phyloP scores from a whole-genome alignment of 352 stramenopile species.

The Globisporangium yorkense region DNA sequence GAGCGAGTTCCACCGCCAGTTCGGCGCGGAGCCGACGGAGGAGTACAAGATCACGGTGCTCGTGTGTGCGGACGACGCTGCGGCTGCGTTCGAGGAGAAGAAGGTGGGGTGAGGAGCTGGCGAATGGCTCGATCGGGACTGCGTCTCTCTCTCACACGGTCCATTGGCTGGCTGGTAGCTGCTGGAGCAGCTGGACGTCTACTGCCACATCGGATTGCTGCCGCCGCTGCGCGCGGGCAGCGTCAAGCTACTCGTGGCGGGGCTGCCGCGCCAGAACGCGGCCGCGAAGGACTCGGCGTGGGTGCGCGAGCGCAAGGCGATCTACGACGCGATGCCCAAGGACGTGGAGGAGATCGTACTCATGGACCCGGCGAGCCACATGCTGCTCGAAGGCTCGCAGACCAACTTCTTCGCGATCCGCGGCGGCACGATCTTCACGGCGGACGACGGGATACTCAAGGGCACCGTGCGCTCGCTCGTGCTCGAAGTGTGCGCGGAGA shows the following conservation, averaged over 20 bases:
- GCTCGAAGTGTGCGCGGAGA: constrained; percentile 52
- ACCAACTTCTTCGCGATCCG: constrained; percentile 81
- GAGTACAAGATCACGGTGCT: constrained; percentile 86
- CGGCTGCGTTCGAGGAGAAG: not conserved
- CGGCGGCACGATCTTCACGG: constrained; percentile 49
- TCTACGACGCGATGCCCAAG: constrained; percentile 60
- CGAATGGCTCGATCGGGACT: too few relatives aligned
- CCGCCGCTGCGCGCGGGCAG: constrained; percentile 43
- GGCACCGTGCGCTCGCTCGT: constrained; percentile 71
- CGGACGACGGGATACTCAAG: constrained; percentile 67
- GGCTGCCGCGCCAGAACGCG: constrained; percentile 67
- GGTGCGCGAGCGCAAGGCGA: constrained; percentile 65
- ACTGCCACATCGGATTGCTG: constrained; percentile 73
- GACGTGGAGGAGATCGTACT: constrained; percentile 81
- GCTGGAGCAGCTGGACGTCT: constrained; percentile 40
- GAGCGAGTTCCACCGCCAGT: constrained; percentile 43
- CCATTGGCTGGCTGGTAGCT: not conserved
- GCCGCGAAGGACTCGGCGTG: constrained; percentile 67
- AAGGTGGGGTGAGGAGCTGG: not conserved
- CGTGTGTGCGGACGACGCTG: constrained; percentile 35
- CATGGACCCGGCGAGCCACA: constrained; percentile 58
- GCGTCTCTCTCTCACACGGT: too few relatives aligned
- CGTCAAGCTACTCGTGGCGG: constrained; percentile 69
- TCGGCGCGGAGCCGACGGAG: constrained; percentile 32
- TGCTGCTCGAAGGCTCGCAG: constrained; percentile 72